These are phyloP conservation scores for Ramaria sp. DNA, from an alignment of 768 basidiomycete genomes.

Conservation along the genomic window DNA sequence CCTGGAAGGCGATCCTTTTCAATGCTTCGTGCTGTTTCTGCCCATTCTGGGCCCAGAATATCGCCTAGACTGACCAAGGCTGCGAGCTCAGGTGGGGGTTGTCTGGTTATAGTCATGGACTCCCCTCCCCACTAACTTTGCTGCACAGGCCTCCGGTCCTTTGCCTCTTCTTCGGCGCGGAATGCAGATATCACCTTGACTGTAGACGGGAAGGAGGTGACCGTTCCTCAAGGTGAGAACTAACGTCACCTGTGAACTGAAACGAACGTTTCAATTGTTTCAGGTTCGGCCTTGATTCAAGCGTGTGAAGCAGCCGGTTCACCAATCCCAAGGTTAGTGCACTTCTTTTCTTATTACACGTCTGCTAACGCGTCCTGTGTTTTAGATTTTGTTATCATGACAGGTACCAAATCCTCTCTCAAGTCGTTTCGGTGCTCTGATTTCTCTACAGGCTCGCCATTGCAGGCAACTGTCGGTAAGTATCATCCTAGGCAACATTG, in stretches of 20 bases:
- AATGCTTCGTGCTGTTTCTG: conserved; percentile 9
- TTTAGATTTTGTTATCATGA: conserved; percentile 80
- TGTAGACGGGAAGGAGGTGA: conserved; percentile 95
- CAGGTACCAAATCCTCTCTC: conserved; percentile 32
- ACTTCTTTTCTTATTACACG: not conserved
- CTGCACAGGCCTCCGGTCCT: conserved; percentile 25
- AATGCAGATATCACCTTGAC: conserved; percentile 83
- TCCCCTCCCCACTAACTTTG: not conserved
- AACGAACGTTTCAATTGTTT: not conserved
- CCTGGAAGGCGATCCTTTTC: not conserved
- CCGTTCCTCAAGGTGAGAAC: conserved; percentile 80
- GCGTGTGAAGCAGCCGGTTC: conserved; percentile 88
- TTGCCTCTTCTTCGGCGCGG: conserved; percentile 54
- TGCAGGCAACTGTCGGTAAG: conserved; percentile 93
- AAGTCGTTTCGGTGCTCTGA: conserved; percentile 12
- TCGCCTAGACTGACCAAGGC: conserved; percentile 2
- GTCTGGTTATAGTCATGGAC: not conserved
- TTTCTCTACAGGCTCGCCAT: conserved; percentile 68
- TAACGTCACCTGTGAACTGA: too few relatives aligned
- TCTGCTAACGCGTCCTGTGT: not conserved
- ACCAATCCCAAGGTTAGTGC: conserved; percentile 59
- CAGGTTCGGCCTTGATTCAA: conserved; percentile 91
- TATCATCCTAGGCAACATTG: conserved; percentile 10
- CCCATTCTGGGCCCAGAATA: conserved; percentile 5
- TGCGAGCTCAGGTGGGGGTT: not conserved